phyloP scores from a whole-genome alignment of 768 basidiomycete species.

The Hysterangium stoloniferum region DNA sequence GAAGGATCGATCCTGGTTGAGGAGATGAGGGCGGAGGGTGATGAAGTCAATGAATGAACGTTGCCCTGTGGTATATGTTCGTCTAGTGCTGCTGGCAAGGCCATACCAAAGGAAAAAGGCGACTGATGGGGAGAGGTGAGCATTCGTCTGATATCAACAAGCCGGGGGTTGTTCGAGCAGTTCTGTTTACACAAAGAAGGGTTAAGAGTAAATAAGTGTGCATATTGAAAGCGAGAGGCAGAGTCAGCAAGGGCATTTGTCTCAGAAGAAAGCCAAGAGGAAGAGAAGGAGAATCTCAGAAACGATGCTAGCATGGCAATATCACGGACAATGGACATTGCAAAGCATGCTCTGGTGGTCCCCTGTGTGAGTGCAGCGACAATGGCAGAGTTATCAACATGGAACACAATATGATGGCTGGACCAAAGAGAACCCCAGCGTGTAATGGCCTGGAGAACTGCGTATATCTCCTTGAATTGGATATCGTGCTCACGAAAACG shows the following conservation, averaged over 20 bases:
- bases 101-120: conserved; percentile 28
- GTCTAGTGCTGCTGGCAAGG: conserved; percentile 23
- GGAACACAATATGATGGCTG: conserved; percentile 23
- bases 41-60: conserved; percentile 23
- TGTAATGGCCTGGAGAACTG: conserved; percentile 25
- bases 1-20: conserved; percentile 1
- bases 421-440: conserved; percentile 22
- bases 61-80: conserved; percentile 26
- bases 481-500: conserved; percentile 23
- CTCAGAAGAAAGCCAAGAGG: conserved; percentile 14
- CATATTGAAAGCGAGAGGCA: conserved; percentile 18
- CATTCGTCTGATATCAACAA: conserved; percentile 16
- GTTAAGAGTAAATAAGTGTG: conserved; percentile 19
- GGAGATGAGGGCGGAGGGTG: conserved; percentile 20
- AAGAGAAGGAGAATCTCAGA: conserved; percentile 14
- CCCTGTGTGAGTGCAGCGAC: too few relatives aligned
- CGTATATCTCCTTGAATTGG: conserved; percentile 23
- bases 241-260: conserved; percentile 17
- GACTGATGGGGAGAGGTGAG: conserved; percentile 16
- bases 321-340: too few relatives aligned
- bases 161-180: conserved; percentile 16
- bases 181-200: conserved; percentile 19
- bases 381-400: conserved; percentile 26
- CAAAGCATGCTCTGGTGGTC: too few relatives aligned
- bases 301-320: conserved; percentile 14